phyloP scores from a whole-genome alignment of 768 basidiomycete genomes.

The Coprinopsis strossmayeri region DNA sequence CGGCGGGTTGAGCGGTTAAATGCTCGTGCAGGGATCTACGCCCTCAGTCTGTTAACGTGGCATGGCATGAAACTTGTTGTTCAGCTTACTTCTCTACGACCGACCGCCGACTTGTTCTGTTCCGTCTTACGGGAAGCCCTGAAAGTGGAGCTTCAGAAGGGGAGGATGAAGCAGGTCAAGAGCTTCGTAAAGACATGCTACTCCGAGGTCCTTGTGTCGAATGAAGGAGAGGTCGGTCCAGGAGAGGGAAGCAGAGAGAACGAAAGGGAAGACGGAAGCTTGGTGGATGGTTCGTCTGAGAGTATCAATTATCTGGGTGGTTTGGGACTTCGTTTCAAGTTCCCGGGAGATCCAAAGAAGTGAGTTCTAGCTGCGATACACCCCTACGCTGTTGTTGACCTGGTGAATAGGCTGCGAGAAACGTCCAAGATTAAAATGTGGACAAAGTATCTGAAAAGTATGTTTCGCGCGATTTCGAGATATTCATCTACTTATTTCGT shows the following conservation, averaged over 20 bases:
- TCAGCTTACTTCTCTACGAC: conserved; percentile 88
- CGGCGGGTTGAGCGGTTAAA: conserved; percentile 92
- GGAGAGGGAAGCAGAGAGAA: conserved; percentile 28
- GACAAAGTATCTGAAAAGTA: conserved; percentile 80
- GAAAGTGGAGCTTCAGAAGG: conserved; percentile 81
- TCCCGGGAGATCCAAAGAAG: conserved; percentile 92
- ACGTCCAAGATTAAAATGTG: conserved; percentile 95
- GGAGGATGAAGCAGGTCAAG: conserved; percentile 92
- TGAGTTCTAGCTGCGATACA: conserved; percentile 28
- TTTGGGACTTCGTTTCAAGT: conserved; percentile 77
- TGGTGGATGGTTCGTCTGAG: conserved; percentile 43
- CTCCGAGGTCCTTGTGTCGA: conserved; percentile 78
- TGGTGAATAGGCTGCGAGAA: conserved; percentile 61
- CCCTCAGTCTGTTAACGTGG: conserved; percentile 91
- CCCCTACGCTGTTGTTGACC: conserved; percentile 3
- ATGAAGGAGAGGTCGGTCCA: conserved; percentile 46
- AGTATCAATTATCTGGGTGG: conserved; percentile 69
- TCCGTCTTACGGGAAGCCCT: conserved; percentile 81
- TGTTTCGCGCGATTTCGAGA: conserved; percentile 1
- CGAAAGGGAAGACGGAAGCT: conserved; percentile 63
- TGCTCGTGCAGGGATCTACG: conserved; percentile 90
- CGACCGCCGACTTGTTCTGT: conserved; percentile 92
- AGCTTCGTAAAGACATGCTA: conserved; percentile 89
- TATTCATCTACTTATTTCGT: conserved; percentile 12
- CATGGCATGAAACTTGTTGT: conserved; percentile 93